A percentile compares a stretch with the other conserved stretches of the same genome.
Evolutionary conservation across 805 yeast species (phyloP).

Genomic region (Metschnikowia cubensis): DNA sequence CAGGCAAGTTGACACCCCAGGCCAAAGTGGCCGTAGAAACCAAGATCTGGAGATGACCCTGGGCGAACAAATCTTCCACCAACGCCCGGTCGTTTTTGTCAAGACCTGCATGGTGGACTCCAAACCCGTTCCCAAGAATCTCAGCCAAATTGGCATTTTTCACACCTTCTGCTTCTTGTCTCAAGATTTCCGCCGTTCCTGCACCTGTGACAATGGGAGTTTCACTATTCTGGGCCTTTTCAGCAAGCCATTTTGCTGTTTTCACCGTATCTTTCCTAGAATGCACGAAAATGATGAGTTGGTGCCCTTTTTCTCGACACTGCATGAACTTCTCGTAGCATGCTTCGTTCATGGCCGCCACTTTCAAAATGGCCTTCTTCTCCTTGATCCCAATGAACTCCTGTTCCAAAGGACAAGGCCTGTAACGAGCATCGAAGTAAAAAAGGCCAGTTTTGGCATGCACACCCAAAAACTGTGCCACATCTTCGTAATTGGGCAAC

Average conservation of each 20-base stretch:
- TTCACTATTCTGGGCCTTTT: conserved; percentile 50
- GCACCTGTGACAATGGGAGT: conserved; percentile 35
- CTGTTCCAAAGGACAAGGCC: conserved; percentile 93
- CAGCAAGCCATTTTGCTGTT: conserved; percentile 72
- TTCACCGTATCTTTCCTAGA: conserved; percentile 87
- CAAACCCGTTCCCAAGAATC: conserved; percentile 69
- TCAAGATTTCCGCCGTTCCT: conserved; percentile 61
- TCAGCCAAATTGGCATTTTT: conserved; percentile 53
- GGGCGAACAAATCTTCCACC: conserved; percentile 84
- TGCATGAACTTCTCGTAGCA: conserved; percentile 74
- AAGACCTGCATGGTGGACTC: conserved; percentile 91
- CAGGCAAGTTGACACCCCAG: conserved; percentile 84
- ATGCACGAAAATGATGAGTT: conserved; percentile 87
- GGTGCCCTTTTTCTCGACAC: conserved; percentile 57
- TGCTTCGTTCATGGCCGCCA: conserved; percentile 84
- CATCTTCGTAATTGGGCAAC: conserved; percentile 83
- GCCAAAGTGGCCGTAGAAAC: conserved; percentile 82
- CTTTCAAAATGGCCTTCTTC: conserved; percentile 69
- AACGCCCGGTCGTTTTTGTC: conserved; percentile 65
- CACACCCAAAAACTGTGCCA: conserved; percentile 75
- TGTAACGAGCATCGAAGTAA: conserved; percentile 73
- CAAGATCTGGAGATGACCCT: conserved; percentile 75
- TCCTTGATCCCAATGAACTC: conserved; percentile 86
- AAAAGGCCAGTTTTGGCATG: conserved; percentile 56
- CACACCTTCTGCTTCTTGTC: conserved; percentile 56